phyloP scores from a whole-genome alignment of 345 rosid species.

The Citrus reticulata region DNA sequence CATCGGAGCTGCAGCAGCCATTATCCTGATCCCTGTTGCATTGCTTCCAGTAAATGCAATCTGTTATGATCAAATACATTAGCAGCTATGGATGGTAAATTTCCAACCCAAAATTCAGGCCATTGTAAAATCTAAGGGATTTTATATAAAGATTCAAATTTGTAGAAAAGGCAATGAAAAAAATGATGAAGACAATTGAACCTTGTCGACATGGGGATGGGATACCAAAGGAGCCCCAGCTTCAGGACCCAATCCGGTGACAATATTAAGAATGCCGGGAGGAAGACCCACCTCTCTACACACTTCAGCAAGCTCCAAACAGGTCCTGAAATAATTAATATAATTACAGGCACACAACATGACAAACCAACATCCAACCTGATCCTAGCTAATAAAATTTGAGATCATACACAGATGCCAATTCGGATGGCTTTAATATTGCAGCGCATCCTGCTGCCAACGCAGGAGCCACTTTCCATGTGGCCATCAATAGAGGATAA shows the following conservation, averaged over 20 bases:
- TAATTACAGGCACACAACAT: neutral
- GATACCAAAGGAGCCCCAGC: conserved; percentile 97
- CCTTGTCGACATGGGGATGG: conserved; percentile 95
- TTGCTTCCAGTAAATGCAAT: conserved; percentile 95
- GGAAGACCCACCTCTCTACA: conserved; percentile 94
- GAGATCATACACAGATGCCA: conserved; percentile 70
- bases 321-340: conserved; percentile 57
- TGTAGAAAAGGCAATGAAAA: conserved; percentile 2
- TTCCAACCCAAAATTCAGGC: conserved; percentile 2
- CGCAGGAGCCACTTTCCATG: conserved; percentile 99
- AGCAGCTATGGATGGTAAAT: conserved; percentile 16
- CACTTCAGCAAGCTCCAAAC: conserved; percentile 95
- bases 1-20: conserved; percentile 80
- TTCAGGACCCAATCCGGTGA: conserved; percentile 94
- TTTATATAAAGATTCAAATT: conserved; percentile 13
- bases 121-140: neutral
- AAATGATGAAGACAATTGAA: conserved; percentile 20
- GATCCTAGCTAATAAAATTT: conserved; percentile 9
- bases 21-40: conserved; percentile 77
- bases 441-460: conserved; percentile 98
- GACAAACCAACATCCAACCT: conserved; percentile 5
- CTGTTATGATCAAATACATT: conserved; percentile 33
- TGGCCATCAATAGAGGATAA: conserved; percentile 88
- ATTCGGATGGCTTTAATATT: conserved; percentile 85
- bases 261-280: conserved; percentile 85